Conservation (phyloP, 345 rosid genomes). For the Heritiera littoralis region DNA sequence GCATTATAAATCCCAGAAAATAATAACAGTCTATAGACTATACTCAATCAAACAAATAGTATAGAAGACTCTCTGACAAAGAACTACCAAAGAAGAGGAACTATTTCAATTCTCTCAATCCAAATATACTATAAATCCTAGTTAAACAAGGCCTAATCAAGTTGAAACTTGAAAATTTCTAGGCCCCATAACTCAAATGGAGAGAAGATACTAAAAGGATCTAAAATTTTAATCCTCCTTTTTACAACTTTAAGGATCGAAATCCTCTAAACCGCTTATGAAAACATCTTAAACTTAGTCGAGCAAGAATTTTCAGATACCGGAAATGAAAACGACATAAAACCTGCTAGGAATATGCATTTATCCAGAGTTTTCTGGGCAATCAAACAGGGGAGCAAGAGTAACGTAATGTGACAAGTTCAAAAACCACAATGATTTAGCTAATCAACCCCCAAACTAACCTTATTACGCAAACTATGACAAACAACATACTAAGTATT, state of each 20-base stretch:
- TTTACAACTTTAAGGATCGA: not conserved
- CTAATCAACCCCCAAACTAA: not conserved
- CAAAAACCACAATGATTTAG: constrained; percentile 12
- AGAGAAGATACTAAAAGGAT: not conserved
- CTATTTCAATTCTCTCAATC: not conserved
- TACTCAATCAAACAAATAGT: not conserved
- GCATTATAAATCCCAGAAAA: constrained; percentile 10
- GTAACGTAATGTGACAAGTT: not conserved
- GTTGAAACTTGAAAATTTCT: not conserved
- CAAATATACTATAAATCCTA: not conserved
- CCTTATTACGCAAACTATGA: not conserved
- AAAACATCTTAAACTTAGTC: constrained; percentile 10
- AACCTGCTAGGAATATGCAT: not conserved
- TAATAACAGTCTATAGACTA: not conserved
- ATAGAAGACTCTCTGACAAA: not conserved
- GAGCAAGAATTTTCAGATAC: constrained; percentile 16
- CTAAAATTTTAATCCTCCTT: not conserved
- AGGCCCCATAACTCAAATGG: not conserved
- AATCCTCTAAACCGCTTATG: not conserved
- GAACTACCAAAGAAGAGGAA: not conserved
- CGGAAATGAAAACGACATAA: constrained; percentile 16
- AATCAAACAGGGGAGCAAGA: constrained; percentile 2
- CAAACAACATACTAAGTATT: not conserved
- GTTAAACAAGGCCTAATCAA: not conserved
- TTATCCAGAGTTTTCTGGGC: constrained; percentile 18